Percentiles rank a stretch among this genome's conserved stretches.
These are phyloP conservation scores for Mycena rebaudengoi DNA, from an alignment of 768 basidiomycete species.

Conservation along the genomic window DNA sequence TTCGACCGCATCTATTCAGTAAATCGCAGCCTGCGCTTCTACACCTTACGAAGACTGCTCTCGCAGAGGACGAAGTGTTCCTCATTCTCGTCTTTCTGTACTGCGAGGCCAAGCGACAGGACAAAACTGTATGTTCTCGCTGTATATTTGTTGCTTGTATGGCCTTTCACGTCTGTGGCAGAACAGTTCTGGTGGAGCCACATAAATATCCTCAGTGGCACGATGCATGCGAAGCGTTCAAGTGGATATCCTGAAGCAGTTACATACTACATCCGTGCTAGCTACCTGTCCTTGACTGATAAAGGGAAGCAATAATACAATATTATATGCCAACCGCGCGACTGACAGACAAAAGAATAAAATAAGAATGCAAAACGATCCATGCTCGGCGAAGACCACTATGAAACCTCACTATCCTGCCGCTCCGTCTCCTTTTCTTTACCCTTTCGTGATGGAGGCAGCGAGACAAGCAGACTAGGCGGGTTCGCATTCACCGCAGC, in stretches of 20 bases:
- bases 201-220: too few relatives aligned
- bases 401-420: not conserved
- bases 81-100: slow-evolving; percentile 47
- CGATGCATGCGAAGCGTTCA: too few relatives aligned
- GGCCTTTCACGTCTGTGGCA: not conserved
- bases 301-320: slow-evolving; percentile 23
- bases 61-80: slow-evolving; percentile 50
- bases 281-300: slow-evolving; percentile 15
- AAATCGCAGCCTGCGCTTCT: slow-evolving; percentile 51
- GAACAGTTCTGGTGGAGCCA: slow-evolving; percentile 25
- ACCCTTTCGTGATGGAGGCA: slow-evolving; percentile 48
- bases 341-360: slow-evolving; percentile 5
- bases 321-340: slow-evolving; percentile 13
- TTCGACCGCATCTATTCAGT: slow-evolving; percentile 58
- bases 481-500: slow-evolving; percentile 47
- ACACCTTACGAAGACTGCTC: slow-evolving; percentile 48
- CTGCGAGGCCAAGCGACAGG: slow-evolving; percentile 45
- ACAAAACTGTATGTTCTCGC: slow-evolving; percentile 32
- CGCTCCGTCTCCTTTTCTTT: slow-evolving; percentile 50
- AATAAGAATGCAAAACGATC: slow-evolving; percentile 18
- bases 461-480: slow-evolving; percentile 43
- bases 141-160: not conserved
- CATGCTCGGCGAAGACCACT: not conserved
- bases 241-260: not conserved
- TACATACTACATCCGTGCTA: slow-evolving; percentile 8